Percentiles rank a stretch among this genome's conserved stretches.
These are phyloP conservation scores for Saturnispora saitoi DNA, from an alignment of 805 yeast species.

Conservation along the genomic window DNA sequence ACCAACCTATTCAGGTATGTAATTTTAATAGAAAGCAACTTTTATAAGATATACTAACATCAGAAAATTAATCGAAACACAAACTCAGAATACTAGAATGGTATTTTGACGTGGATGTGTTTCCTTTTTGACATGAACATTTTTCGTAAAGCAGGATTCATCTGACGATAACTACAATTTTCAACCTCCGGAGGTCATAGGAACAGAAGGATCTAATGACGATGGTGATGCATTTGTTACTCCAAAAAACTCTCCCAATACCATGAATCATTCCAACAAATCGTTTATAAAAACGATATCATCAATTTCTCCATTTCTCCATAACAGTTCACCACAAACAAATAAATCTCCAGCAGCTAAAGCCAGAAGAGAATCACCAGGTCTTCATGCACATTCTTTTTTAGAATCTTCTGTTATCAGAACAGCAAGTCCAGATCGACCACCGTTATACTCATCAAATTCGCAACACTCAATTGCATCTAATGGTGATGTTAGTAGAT, in stretches of 20 bases:
- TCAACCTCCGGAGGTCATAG: constrained; percentile 9
- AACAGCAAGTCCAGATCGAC: constrained; percentile 9
- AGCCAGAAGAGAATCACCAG: constrained; percentile 12
- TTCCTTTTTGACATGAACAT: background rate
- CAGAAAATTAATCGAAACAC: too few relatives aligned
- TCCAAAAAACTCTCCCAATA: constrained; percentile 3
- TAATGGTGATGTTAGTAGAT: constrained; percentile 1
- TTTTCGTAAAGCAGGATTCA: background rate
- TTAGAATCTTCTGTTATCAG: constrained; percentile 10
- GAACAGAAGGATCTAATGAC: background rate
- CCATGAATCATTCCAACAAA: background rate
- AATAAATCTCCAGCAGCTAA: constrained; percentile 10
- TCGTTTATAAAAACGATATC: constrained; percentile 6
- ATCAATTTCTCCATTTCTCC: constrained; percentile 11
- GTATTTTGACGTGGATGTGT: background rate
- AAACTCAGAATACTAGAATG: background rate
- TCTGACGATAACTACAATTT: constrained; percentile 5
- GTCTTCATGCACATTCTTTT: constrained; percentile 10
- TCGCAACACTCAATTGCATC: constrained; percentile 9
- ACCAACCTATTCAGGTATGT: constrained; percentile 26
- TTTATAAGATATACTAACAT: background rate
- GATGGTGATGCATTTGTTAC: constrained; percentile 1
- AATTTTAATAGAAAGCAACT: background rate
- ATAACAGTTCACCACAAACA: constrained; percentile 6
- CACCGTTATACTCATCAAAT: background rate